phyloP scores from a whole-genome alignment of 2,329 filamentous ascomycete species.

The Fusarium beomiforme region DNA sequence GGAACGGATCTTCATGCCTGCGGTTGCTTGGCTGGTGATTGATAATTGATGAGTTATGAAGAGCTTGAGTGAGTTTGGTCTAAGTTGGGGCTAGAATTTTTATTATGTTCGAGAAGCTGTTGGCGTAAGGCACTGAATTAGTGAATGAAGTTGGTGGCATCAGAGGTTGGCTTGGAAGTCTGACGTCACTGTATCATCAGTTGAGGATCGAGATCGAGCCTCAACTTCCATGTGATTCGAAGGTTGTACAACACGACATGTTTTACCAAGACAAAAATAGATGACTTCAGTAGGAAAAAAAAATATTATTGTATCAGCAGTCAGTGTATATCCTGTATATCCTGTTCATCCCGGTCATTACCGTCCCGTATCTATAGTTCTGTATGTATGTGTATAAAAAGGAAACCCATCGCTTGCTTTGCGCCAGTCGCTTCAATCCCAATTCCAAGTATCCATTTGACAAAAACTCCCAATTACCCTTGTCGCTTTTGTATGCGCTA shows the following conservation, averaged over 20 bases:
- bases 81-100: background rate
- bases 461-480: background rate
- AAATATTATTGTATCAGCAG: background rate
- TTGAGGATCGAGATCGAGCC: constrained; percentile 7
- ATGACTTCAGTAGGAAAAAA: background rate
- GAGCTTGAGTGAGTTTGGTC: background rate
- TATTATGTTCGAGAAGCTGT: constrained; percentile 7
- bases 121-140: background rate
- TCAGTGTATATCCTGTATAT: background rate
- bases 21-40: background rate
- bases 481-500: constrained; percentile 1
- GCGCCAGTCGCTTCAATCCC: constrained; percentile 20
- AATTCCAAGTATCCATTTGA: background rate
- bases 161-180: background rate
- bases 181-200: constrained; percentile 32
- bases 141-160: background rate
- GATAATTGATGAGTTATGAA: background rate
- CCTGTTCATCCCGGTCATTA: constrained; percentile 21
- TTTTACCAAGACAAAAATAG: background rate
- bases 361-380: constrained; percentile 11
- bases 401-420: constrained; percentile 29
- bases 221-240: background rate
- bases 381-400: background rate
- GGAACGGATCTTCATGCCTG: constrained; percentile 47
- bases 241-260: background rate